These are phyloP conservation scores for Protomyces pachydermus DNA, from an alignment of 1,139 yeast species.

Conservation along the genomic window DNA sequence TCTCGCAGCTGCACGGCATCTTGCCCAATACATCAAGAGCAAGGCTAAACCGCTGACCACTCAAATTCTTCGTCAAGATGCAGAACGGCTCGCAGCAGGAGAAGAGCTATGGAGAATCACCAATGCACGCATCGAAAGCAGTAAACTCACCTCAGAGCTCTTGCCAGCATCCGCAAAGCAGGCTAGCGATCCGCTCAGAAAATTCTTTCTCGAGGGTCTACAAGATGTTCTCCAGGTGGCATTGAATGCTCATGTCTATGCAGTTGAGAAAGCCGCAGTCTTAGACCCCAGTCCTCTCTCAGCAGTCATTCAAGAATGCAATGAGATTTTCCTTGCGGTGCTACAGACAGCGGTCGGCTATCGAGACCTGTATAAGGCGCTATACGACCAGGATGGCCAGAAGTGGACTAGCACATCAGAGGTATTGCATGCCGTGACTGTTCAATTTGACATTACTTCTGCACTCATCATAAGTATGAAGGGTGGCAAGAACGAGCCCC, in stretches of 20 bases:
- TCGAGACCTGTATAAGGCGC: slow-evolving; percentile 23
- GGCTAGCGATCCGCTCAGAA: slow-evolving; percentile 25
- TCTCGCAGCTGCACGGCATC: slow-evolving; percentile 42
- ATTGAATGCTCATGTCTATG: slow-evolving; percentile 25
- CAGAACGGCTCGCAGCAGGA: slow-evolving; percentile 59
- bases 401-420: slow-evolving; percentile 39
- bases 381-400: slow-evolving; percentile 5
- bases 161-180: slow-evolving; percentile 17
- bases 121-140: slow-evolving; percentile 32
- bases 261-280: slow-evolving; percentile 26
- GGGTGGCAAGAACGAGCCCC: slow-evolving; percentile 11
- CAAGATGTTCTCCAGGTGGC: slow-evolving; percentile 30
- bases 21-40: slow-evolving; percentile 46
- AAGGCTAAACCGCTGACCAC: slow-evolving; percentile 43
- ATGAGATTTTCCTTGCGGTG: slow-evolving; percentile 36
- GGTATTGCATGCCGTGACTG: slow-evolving; percentile 35
- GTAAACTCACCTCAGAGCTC: slow-evolving; percentile 22
- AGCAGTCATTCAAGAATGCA: slow-evolving; percentile 34
- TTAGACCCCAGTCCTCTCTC: slow-evolving; percentile 24
- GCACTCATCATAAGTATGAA: slow-evolving; percentile 13
- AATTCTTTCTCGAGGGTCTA: slow-evolving; percentile 30
- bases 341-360: slow-evolving; percentile 36
- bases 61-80: slow-evolving; percentile 44
- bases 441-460: slow-evolving; percentile 34
- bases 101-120: slow-evolving; percentile 48